Percentiles rank a stretch among this genome's conserved stretches.
Evolutionary conservation across 1,284 basidiomycete genomes (phyloP).

Genomic region (Mycena citricolor): DNA sequence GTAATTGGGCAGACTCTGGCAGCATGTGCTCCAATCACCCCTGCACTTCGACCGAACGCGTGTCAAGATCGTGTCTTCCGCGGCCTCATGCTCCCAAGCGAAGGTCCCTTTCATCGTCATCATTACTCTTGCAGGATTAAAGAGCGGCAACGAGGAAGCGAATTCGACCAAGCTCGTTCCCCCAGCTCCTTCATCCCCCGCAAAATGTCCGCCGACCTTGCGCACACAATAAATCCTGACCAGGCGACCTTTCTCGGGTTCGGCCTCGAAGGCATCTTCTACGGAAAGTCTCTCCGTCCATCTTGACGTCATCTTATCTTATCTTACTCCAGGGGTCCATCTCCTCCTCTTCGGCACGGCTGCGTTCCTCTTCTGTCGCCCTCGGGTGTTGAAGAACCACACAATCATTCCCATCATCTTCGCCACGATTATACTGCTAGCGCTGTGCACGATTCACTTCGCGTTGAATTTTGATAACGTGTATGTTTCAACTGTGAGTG

Average conservation of each 20-base stretch:
- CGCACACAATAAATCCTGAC: conserved; percentile 9
- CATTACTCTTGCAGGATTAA: too few species aligned
- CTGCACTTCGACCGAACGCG: too few species aligned
- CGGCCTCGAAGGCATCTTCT: conserved; percentile 7
- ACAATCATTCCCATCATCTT: conserved; percentile 18
- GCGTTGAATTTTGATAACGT: conserved; percentile 40
- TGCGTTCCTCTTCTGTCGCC: not conserved
- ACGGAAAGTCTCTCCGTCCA: not conserved
- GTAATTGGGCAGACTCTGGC: too few species aligned
- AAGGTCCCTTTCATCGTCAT: too few species aligned
- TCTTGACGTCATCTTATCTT: not conserved
- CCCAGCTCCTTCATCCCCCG: too few species aligned
- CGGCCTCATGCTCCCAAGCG: too few species aligned
- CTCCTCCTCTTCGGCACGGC: conserved; percentile 8
- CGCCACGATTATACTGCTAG: conserved; percentile 33
- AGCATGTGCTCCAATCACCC: too few species aligned
- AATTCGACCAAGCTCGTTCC: too few species aligned
- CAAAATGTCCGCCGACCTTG: too few species aligned
- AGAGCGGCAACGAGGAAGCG: too few species aligned
- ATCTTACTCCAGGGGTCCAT: not conserved
- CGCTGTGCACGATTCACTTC: conserved; percentile 36
- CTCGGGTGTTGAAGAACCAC: not conserved
- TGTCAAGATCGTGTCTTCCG: too few species aligned
- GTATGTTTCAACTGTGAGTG: too few species aligned
- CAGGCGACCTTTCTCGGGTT: conserved; percentile 15